phyloP scores from a whole-genome alignment of 306 rosid species.

The Clitoria ternatea region DNA sequence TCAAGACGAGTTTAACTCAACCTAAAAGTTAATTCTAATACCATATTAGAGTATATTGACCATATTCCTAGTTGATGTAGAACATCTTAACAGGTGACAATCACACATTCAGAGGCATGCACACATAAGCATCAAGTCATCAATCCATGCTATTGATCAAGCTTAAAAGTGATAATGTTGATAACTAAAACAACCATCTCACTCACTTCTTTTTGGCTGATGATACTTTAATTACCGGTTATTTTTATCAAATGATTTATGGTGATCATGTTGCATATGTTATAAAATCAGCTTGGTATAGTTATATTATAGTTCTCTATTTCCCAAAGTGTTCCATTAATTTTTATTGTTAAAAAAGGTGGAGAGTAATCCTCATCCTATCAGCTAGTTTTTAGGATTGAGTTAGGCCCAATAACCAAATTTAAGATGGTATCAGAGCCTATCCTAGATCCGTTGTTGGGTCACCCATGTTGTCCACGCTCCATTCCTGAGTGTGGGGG shows the following conservation, averaged over 20 bases:
- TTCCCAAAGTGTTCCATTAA: background rate
- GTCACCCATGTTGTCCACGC: too few relatives aligned
- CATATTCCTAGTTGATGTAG: too few relatives aligned
- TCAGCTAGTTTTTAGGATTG: too few relatives aligned
- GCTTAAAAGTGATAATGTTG: conserved; percentile 6
- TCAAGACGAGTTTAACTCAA: too few relatives aligned
- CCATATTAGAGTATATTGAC: too few relatives aligned
- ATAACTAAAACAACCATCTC: background rate
- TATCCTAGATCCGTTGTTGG: too few relatives aligned
- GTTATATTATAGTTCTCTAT: conserved; percentile 16
- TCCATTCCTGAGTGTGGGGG: too few relatives aligned
- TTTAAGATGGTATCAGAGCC: too few relatives aligned
- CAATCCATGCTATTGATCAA: background rate
- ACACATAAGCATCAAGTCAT: background rate
- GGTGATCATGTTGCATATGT: conserved; percentile 4
- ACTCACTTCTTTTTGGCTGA: background rate
- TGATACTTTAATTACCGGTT: background rate
- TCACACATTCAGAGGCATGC: background rate
- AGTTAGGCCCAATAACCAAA: too few relatives aligned
- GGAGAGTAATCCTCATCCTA: too few relatives aligned
- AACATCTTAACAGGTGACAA: too few relatives aligned
- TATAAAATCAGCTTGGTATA: background rate
- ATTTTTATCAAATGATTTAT: conserved; percentile 2
- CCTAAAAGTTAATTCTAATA: too few relatives aligned
- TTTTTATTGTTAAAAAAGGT: conserved; percentile 5